Evolutionary conservation across 345 rosid species (phyloP), one percentile per base, ranked within the genome.

Genomic region (Syzygium jambos): DNA sequence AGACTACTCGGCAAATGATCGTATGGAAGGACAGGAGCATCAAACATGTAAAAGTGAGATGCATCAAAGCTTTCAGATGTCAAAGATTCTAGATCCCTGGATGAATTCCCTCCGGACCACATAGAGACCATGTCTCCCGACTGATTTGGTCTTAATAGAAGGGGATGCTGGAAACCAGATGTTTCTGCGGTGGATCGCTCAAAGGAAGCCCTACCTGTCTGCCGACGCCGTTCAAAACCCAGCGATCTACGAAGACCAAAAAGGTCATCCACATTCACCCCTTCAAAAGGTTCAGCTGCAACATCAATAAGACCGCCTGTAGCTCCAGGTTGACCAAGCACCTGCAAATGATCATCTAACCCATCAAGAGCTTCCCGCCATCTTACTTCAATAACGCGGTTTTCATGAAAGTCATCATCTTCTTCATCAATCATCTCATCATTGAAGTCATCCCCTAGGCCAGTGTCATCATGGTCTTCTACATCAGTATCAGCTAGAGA

Each of bases 321-420:
- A 87, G 90, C 91, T 89, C 98, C 98, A 90, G 98, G 94, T 91
- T 95, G 97, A 87, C 98, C 97, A 89, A 96, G 97, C 46, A 95
- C 97, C 91, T 95, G 98, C 92, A 96, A 91, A 91, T 95, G 96
- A 92, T 97, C 96, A 93, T 97, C 99, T 87, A 97, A 92, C 88
- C 97, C 98, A 92, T 97, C 99, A 89, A 96, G 94, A 86, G 98
- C 97, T 91, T 94, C 99, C 92, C 99, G 94, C 99, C 98, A 96
- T 91, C 98, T 92, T 78, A 95, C 98, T 92, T 96, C 99, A 91
- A 97, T 95, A 34, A 96, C 98, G 41, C 94, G 97, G 86, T 93
- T 94, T 92, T 94, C 99, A 88, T 95, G 97, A 90, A 96, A 96
- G 90, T 96, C 99, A 87, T 95, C 99, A 87, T 96, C 98, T 63